Evolutionary conservation across 2,329 filamentous ascomycete genomes (phyloP), one percentile per base, ranked within the genome.

Genomic region (Aspergillus quadricinctus): DNA sequence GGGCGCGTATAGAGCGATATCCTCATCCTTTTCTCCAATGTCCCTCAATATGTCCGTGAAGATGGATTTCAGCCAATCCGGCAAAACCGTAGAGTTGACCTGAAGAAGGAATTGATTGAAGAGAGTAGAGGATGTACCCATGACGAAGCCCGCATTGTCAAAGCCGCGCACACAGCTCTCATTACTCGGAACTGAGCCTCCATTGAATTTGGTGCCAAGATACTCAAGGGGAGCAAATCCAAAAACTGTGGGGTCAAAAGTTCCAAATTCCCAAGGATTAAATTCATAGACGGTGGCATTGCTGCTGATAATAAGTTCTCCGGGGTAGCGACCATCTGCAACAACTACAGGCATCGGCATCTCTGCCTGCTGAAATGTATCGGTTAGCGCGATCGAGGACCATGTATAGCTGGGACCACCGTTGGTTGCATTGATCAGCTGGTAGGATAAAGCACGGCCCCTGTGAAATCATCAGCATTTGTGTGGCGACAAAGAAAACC

Each of bases 111-210:
- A 82, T 64, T 85, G 79, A 75, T 96, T 96, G 80, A 96, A 96
- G 2, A 96, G 80, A 1, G 88, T 88, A 1, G 87, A 90, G 29
- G 87, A 90, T 0, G 91, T 95, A 35, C 91, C 91, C 85, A 94
- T 90, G 27, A 96, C 79, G 66, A 83, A 96, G 4, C 89, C 89
- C 25, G 82, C 82, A 65, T 92, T 91, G 73, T 96, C 92, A 61
- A 91, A 91, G 1, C 92, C 91, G 3, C 81, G 78, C 11, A 93
- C 81, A 67, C 92, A 96, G n/a, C 75, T 69, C 48, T 82, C 80
- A 54, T 78, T 69, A 8, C 77, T 67, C 0, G 81, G 75, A 9
- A 92, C 71, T 4, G 69, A 66, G n/a, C 89, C 89, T 3, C 74
- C 78, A 29, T 77, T 80, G 69, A 92, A 91, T 64, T 86, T 86